These are phyloP conservation scores for Juglanconis oblonga DNA, from an alignment of 2,329 filamentous ascomycete species.

Conservation along the genomic window DNA sequence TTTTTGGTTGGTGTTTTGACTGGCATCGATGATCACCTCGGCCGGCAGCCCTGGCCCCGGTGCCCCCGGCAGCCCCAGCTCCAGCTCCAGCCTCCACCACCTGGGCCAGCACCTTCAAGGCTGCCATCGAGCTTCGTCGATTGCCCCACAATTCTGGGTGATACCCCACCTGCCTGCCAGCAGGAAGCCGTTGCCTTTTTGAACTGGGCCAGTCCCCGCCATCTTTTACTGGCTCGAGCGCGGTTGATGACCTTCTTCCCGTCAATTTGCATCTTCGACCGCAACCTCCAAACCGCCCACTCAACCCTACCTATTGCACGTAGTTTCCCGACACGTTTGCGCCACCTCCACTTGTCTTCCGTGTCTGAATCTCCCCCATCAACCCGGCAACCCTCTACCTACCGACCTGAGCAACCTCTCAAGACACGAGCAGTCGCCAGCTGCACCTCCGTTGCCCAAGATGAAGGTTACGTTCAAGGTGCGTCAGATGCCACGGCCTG, in stretches of 20 bases:
- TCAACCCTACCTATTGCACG: conserved; percentile 3
- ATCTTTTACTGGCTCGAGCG: not conserved
- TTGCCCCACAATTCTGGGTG: not conserved
- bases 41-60: too few relatives aligned
- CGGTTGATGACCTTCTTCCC: not conserved
- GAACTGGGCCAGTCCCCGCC: not conserved
- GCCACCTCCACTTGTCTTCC: not conserved
- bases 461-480: conserved; percentile 71
- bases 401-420: not conserved
- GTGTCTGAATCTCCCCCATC: not conserved
- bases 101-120: not conserved
- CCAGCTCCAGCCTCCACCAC: not conserved
- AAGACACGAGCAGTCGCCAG: conserved; percentile 24
- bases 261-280: not conserved
- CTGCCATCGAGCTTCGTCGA: conserved; percentile 6
- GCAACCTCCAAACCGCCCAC: not conserved
- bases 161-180: conserved; percentile 2
- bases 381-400: not conserved
- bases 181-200: not conserved
- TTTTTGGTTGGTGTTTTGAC: too few relatives aligned
- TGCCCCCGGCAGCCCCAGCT: not conserved
- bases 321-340: too few relatives aligned
- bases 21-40: too few relatives aligned
- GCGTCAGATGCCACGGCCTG: conserved; percentile 26
- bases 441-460: conserved; percentile 40